Evolutionary conservation across 2,329 filamentous ascomycete genomes (phyloP).

Genomic region (Davidsoniella eucalypti): DNA sequence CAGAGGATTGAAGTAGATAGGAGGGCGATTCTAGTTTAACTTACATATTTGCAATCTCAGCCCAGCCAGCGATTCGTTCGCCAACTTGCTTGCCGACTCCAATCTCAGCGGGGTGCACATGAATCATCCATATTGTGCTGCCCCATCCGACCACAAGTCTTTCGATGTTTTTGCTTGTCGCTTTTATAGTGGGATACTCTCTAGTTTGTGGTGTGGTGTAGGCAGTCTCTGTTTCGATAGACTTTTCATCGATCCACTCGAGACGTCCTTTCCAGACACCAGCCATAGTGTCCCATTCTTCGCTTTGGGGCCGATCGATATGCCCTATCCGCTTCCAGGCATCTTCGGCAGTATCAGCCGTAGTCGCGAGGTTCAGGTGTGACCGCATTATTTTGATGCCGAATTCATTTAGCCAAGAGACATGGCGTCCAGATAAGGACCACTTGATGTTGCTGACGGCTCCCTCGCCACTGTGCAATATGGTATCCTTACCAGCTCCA

Average conservation of each 20-base stretch:
- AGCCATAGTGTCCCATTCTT: conserved; percentile 91
- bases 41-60: conserved; percentile 85
- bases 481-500: conserved; percentile 66
- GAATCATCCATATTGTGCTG: conserved; percentile 86
- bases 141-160: conserved; percentile 90
- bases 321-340: conserved; percentile 94
- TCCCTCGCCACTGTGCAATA: conserved; percentile 85
- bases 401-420: conserved; percentile 91
- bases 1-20: too few relatives aligned
- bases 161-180: conserved; percentile 40
- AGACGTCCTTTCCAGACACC: conserved; percentile 82
- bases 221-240: conserved; percentile 57
- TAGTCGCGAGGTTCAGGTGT: conserved; percentile 48
- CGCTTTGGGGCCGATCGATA: conserved; percentile 70
- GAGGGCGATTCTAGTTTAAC: conserved; percentile 21
- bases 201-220: not conserved
- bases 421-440: conserved; percentile 82
- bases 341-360: conserved; percentile 46
- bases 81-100: conserved; percentile 49
- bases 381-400: conserved; percentile 97
- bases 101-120: conserved; percentile 63
- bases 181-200: conserved; percentile 14
- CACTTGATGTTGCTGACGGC: conserved; percentile 84
- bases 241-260: conserved; percentile 82
- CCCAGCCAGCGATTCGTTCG: conserved; percentile 58